phyloP scores from a whole-genome alignment of 768 basidiomycete species.

The Candolleomyces aberdarensis region DNA sequence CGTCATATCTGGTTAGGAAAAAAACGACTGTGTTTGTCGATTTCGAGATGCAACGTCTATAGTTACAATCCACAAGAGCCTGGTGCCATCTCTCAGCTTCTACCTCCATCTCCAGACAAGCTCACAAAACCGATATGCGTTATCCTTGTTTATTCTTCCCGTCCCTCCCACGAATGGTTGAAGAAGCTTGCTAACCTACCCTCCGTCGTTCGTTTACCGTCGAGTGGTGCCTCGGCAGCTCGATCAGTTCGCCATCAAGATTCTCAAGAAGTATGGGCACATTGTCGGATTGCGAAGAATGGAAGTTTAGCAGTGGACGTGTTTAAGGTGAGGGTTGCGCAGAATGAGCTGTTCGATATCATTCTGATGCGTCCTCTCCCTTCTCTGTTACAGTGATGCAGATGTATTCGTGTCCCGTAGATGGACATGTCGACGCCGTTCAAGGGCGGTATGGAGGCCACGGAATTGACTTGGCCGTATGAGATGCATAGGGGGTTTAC shows the following conservation, averaged over 20 bases:
- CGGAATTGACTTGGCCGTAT: conserved; percentile 83
- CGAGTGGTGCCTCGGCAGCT: conserved; percentile 96
- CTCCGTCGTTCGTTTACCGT: conserved; percentile 48
- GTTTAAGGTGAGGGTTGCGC: conserved; percentile 74
- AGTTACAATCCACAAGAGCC: too few species aligned
- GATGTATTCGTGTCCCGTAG: conserved; percentile 34
- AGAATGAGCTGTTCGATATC: conserved; percentile 80
- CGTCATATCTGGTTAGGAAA: too few species aligned
- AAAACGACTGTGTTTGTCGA: too few species aligned
- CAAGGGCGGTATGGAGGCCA: conserved; percentile 99
- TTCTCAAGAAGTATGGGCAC: conserved; percentile 94
- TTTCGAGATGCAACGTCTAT: too few species aligned
- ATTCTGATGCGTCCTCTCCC: conserved; percentile 64
- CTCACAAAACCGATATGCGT: too few species aligned
- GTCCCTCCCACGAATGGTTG: too few species aligned
- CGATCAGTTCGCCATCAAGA: conserved; percentile 95
- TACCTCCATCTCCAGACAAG: too few species aligned
- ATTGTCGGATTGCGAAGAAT: conserved; percentile 95
- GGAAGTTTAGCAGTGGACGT: conserved; percentile 91
- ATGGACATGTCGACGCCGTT: conserved; percentile 99
- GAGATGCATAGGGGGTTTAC: conserved; percentile 75
- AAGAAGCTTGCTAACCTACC: too few species aligned
- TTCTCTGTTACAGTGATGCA: neutral
- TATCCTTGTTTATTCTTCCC: too few species aligned
- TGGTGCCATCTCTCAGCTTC: too few species aligned